Evolutionary conservation across 768 basidiomycete genomes (phyloP).

Genomic region (Coprinellus aureogranulatus): DNA sequence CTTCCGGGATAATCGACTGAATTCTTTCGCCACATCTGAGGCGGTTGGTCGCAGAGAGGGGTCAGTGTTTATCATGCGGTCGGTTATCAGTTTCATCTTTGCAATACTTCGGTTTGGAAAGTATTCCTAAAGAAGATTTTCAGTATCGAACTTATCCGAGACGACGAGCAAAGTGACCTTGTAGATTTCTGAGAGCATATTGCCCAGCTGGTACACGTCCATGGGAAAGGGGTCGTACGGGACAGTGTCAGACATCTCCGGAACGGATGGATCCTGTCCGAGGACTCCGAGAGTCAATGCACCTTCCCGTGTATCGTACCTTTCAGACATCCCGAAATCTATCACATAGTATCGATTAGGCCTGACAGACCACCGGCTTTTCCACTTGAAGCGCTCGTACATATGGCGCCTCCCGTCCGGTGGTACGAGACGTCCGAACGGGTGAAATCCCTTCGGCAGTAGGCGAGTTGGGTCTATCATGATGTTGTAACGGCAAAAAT

Average conservation of each 20-base stretch:
- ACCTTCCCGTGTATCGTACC: neutral
- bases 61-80: neutral
- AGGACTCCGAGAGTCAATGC: slow-evolving; percentile 5
- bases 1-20: neutral
- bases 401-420: neutral
- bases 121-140: neutral
- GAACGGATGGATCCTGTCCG: slow-evolving; percentile 21
- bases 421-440: neutral
- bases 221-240: slow-evolving; percentile 30
- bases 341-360: slow-evolving; percentile 27
- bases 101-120: neutral
- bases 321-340: slow-evolving; percentile 23
- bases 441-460: slow-evolving; percentile 16
- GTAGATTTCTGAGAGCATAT: slow-evolving; percentile 5
- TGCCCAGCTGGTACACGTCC: slow-evolving; percentile 28
- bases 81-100: neutral
- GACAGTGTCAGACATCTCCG: slow-evolving; percentile 20
- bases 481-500: slow-evolving; percentile 18
- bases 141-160: no score
- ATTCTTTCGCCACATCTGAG: neutral
- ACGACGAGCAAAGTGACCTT: neutral
- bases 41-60: neutral
- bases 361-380: slow-evolving; percentile 17
- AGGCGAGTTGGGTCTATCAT: slow-evolving; percentile 19
- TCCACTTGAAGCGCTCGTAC: neutral